These are phyloP conservation scores for Russula virescens DNA, from an alignment of 768 basidiomycete genomes.

Conservation along the genomic window DNA sequence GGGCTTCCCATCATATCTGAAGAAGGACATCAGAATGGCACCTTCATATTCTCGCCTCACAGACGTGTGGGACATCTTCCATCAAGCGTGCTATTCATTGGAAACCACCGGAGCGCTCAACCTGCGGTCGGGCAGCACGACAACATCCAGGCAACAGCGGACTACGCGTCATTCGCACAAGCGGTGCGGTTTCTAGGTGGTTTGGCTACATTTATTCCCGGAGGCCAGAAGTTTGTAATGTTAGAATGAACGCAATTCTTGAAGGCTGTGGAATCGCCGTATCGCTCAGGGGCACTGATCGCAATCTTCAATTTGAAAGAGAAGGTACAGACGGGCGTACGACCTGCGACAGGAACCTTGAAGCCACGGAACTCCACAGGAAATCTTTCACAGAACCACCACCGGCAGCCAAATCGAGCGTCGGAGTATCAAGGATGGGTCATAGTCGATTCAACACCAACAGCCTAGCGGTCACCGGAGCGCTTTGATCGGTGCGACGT, in stretches of 20 bases:
- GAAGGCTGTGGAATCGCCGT: neutral
- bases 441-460: neutral
- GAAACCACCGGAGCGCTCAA: neutral
- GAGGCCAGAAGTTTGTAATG: neutral
- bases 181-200: neutral
- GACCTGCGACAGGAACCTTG: neutral
- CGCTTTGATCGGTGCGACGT: neutral
- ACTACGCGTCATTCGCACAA: neutral
- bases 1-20: neutral
- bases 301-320: neutral
- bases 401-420: slow-evolving; percentile 1
- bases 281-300: neutral
- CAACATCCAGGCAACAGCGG: neutral
- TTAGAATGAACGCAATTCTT: neutral
- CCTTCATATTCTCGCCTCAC: neutral
- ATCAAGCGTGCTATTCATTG: neutral
- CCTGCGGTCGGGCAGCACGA: neutral
- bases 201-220: neutral
- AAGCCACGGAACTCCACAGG: neutral
- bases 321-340: neutral
- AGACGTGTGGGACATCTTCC: neutral
- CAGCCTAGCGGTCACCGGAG: neutral
- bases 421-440: neutral
- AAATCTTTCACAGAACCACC: slow-evolving; percentile 1
- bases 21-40: neutral